A percentile compares a stretch with the other conserved stretches of the same genome.
Evolutionary conservation across 1,284 basidiomycete species (phyloP).

Genomic region (Pyrrhoderma lamaoense): DNA sequence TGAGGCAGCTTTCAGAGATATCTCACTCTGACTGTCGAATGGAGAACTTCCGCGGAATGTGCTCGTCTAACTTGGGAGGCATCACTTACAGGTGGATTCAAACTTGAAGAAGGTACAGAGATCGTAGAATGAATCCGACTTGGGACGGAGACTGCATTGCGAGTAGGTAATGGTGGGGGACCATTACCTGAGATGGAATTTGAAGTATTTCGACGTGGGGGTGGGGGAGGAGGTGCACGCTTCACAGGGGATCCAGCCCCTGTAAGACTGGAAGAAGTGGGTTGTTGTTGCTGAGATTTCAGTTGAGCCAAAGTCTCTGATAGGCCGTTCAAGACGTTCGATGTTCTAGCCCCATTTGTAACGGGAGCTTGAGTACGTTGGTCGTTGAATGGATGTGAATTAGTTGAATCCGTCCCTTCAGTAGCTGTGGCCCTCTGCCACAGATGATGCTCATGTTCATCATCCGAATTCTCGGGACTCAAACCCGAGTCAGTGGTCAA

Average conservation of each 20-base stretch:
- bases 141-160: constrained; percentile 6
- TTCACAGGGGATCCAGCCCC: constrained; percentile 7
- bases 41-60: constrained; percentile 17
- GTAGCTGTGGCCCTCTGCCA: too few relatives aligned
- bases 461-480: too few relatives aligned
- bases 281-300: background rate
- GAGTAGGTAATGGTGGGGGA: constrained; percentile 19
- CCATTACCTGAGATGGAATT: background rate
- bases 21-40: constrained; percentile 16
- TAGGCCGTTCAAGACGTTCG: constrained; percentile 1
- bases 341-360: background rate
- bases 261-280: background rate
- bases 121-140: constrained; percentile 10
- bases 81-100: background rate
- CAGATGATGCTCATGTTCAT: too few relatives aligned
- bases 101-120: constrained; percentile 1
- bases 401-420: background rate
- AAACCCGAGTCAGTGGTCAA: too few relatives aligned
- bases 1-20: constrained; percentile 13
- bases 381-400: background rate
- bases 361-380: background rate
- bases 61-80: background rate
- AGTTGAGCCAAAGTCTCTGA: constrained; percentile 1
- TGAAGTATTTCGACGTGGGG: constrained; percentile 14
- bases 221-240: constrained; percentile 18